phyloP scores from a whole-genome alignment of 164 flowering plant genomes.

The Litsea cubeba region DNA sequence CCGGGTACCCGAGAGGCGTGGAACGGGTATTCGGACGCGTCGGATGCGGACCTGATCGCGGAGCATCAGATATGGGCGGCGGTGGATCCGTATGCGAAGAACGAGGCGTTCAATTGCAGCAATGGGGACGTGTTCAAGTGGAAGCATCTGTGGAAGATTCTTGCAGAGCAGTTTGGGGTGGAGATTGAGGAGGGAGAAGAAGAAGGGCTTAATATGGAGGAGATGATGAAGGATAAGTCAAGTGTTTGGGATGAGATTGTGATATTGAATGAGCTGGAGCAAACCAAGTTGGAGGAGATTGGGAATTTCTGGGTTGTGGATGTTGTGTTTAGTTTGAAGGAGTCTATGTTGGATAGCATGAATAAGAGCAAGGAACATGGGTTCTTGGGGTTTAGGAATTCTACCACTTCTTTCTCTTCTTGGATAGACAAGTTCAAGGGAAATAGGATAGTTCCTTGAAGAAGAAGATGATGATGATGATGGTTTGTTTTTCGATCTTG shows the following conservation, averaged over 20 bases:
- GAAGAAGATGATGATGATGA: no score
- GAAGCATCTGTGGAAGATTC: slow-evolving; percentile 74
- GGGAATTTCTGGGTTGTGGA: slow-evolving; percentile 70
- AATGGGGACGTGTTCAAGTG: slow-evolving; percentile 85
- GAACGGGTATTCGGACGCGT: slow-evolving; percentile 47
- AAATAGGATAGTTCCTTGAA: slow-evolving; percentile 51
- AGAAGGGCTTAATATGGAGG: slow-evolving; percentile 28
- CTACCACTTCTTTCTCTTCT: slow-evolving; percentile 42
- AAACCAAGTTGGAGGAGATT: slow-evolving; percentile 56
- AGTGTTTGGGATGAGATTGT: slow-evolving; percentile 80
- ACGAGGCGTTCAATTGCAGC: slow-evolving; percentile 72
- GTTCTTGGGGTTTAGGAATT: slow-evolving; percentile 75
- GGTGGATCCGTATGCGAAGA: slow-evolving; percentile 67
- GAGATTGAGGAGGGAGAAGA: slow-evolving; percentile 32
- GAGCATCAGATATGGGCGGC: slow-evolving; percentile 93
- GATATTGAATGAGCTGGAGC: slow-evolving; percentile 42
- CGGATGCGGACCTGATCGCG: slow-evolving; percentile 81
- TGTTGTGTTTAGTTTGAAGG: slow-evolving; percentile 15
- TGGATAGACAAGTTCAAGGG: slow-evolving; percentile 71
- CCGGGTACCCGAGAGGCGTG: slow-evolving; percentile 57
- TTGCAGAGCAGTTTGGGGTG: slow-evolving; percentile 71
- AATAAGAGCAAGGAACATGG: slow-evolving; percentile 92
- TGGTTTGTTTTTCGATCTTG: no score
- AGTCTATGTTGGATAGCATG: slow-evolving; percentile 39
- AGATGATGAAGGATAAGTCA: slow-evolving; percentile 66